phyloP scores from a whole-genome alignment of 345 rosid species.

The Stellera chamaejasme region DNA sequence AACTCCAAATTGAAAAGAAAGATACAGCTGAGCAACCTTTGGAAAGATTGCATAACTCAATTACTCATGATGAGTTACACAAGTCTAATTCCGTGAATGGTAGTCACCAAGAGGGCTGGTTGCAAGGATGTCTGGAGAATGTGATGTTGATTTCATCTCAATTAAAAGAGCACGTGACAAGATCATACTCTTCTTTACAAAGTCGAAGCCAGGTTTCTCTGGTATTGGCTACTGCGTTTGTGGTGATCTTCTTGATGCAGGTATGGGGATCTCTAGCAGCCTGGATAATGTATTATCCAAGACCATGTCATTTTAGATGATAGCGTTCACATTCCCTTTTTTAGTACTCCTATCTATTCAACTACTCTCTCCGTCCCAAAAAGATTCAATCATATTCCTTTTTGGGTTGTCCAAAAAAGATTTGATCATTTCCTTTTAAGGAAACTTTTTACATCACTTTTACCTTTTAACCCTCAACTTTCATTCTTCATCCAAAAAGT shows the following conservation, averaged over 20 bases:
- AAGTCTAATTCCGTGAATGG: slow-evolving; percentile 18
- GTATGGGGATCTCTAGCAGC: slow-evolving; percentile 20
- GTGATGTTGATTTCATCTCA: slow-evolving; percentile 15
- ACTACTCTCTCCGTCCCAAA: too few relatives aligned
- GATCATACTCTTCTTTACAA: slow-evolving; percentile 30
- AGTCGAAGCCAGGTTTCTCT: slow-evolving; percentile 49
- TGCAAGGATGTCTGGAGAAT: slow-evolving; percentile 23
- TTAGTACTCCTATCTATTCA: too few relatives aligned
- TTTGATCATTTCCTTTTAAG: too few relatives aligned
- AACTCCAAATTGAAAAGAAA: slow-evolving; percentile 22
- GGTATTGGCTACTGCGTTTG: slow-evolving; percentile 50
- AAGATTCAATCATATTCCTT: too few relatives aligned
- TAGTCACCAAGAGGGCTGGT: slow-evolving; percentile 14
- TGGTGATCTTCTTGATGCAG: slow-evolving; percentile 83
- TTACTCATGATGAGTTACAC: slow-evolving; percentile 17
- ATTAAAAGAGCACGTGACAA: slow-evolving; percentile 27
- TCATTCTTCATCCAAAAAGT: too few relatives aligned
- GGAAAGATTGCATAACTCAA: slow-evolving; percentile 22
- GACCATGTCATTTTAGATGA: too few relatives aligned
- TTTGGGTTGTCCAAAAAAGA: too few relatives aligned
- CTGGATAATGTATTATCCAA: background rate
- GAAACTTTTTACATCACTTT: too few relatives aligned
- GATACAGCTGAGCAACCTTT: slow-evolving; percentile 21
- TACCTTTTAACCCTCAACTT: too few relatives aligned
- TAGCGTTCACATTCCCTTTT: too few relatives aligned